A percentile compares a stretch with the other conserved stretches of the same genome.
These are phyloP conservation scores for Canavalia gladiata DNA, from an alignment of 306 rosid species.

Conservation along the genomic window DNA sequence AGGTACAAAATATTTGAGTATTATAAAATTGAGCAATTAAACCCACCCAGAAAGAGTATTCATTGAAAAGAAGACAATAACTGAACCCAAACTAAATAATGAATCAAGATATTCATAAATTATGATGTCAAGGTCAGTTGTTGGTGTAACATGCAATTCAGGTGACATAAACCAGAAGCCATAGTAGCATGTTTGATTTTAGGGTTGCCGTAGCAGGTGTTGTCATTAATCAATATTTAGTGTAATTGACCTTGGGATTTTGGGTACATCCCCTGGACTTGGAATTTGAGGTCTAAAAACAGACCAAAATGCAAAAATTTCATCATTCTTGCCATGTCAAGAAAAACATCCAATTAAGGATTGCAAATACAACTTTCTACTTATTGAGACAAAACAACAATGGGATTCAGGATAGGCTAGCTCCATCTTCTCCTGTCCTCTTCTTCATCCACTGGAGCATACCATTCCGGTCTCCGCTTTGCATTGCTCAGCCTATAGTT, in stretches of 20 bases:
- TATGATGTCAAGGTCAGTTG: not conserved
- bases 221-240: constrained; percentile 31
- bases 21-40: too few species aligned
- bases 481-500: constrained; percentile 92
- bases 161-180: not conserved
- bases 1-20: too few species aligned
- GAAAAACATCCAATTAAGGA: constrained; percentile 17
- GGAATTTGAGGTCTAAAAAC: constrained; percentile 22
- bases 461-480: constrained; percentile 83
- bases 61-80: not conserved
- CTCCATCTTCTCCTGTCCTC: constrained; percentile 96
- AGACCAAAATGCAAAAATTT: constrained; percentile 34
- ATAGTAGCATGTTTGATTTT: not conserved
- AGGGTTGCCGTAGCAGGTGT: not conserved
- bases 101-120: not conserved
- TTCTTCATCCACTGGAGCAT: constrained; percentile 85
- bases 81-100: not conserved
- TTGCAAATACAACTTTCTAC: constrained; percentile 26
- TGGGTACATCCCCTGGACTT: not conserved
- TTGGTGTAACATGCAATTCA: not conserved
- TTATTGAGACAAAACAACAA: constrained; percentile 21
- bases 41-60: not conserved
- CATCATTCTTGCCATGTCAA: constrained; percentile 8
- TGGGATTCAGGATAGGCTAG: constrained; percentile 42
- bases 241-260: constrained; percentile 13